Evolutionary conservation across 106 monocot species (phyloP).

Genomic region (Apostasia shenzhenica): DNA sequence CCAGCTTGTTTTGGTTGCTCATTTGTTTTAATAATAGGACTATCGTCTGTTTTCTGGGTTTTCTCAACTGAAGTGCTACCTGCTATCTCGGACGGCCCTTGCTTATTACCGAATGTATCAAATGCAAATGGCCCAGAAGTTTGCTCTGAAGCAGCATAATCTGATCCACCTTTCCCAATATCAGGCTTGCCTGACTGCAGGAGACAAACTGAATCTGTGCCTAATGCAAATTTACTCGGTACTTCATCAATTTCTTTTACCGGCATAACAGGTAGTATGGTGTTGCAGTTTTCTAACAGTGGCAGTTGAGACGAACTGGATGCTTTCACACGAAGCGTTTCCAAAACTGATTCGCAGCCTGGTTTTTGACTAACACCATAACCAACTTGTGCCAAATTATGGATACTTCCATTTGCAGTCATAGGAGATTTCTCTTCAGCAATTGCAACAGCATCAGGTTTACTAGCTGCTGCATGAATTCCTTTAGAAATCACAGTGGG

Average conservation of each 20-base stretch:
- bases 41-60: slow-evolving; percentile 1
- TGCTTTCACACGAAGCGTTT: slow-evolving; percentile 3
- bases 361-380: slow-evolving; percentile 8
- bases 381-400: background rate
- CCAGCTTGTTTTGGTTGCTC: slow-evolving; percentile 3
- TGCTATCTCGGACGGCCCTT: slow-evolving; percentile 12
- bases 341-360: slow-evolving; percentile 20
- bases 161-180: slow-evolving; percentile 8
- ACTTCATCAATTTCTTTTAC: slow-evolving; percentile 4
- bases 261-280: background rate
- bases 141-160: slow-evolving; percentile 4
- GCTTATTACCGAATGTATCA: slow-evolving; percentile 3
- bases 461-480: slow-evolving; percentile 11
- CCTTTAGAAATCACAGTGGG: slow-evolving; percentile 9
- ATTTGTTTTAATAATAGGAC: background rate
- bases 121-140: background rate
- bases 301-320: slow-evolving; percentile 8
- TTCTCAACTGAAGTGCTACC: background rate
- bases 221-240: background rate
- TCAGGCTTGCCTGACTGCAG: slow-evolving; percentile 6
- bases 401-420: slow-evolving; percentile 1
- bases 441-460: slow-evolving; percentile 2
- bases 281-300: slow-evolving; percentile 3
- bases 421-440: slow-evolving; percentile 10
- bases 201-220: background rate